Conservation (phyloP, 495 filamentous ascomycete species). For the Penicillium robsamsonii region DNA sequence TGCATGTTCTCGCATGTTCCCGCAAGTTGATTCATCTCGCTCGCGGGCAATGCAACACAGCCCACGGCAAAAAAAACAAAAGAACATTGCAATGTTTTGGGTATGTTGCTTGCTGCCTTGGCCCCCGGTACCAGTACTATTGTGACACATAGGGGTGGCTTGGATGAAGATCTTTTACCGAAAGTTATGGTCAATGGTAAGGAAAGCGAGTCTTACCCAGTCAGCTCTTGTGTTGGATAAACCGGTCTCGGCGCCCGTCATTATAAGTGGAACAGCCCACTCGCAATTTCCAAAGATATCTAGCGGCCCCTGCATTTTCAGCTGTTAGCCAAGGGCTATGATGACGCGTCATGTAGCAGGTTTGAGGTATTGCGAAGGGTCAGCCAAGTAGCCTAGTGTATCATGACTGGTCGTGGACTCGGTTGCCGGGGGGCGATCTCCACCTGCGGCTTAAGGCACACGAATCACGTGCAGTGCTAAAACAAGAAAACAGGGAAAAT, state of each 20-base stretch:
- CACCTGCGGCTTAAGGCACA: constrained; percentile 6
- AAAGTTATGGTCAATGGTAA: not conserved
- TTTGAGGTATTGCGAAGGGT: not conserved
- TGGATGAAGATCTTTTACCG: constrained; percentile 10
- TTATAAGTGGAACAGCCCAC: not conserved
- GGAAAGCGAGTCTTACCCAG: not conserved
- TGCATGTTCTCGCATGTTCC: constrained; percentile 4
- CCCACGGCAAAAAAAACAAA: not conserved
- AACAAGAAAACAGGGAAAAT: constrained; percentile 6
- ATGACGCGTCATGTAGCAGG: constrained; percentile 6
- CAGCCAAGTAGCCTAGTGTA: not conserved
- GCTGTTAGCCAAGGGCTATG: not conserved
- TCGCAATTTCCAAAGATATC: not conserved
- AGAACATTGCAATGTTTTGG: constrained; percentile 10
- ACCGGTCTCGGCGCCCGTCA: constrained; percentile 3
- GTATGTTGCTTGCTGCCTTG: constrained; percentile 18
- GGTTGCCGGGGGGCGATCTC: constrained; percentile 5
- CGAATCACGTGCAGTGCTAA: constrained; percentile 7
- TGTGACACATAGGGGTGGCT: constrained; percentile 2
- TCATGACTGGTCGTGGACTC: constrained; percentile 1
- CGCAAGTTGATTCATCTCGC: constrained; percentile 1
- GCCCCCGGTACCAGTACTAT: not conserved
- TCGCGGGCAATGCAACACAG: constrained; percentile 5
- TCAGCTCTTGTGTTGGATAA: not conserved
- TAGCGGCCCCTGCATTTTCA: not conserved